Evolutionary conservation across 768 basidiomycete species (phyloP).

Genomic region (Coprinopsis sp.): DNA sequence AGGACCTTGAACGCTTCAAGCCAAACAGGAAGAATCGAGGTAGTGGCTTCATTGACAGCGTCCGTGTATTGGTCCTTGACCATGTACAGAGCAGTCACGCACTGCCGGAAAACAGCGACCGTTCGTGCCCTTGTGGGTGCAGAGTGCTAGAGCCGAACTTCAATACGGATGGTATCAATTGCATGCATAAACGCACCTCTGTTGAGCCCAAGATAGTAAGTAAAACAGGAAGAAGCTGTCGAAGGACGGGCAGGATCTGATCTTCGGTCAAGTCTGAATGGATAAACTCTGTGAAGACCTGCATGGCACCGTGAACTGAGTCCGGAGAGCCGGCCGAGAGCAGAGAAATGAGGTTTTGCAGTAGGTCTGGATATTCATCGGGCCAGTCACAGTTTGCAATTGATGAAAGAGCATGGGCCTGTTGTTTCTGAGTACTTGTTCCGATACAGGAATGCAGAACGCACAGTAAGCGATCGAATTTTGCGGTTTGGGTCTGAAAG

Average conservation of each 20-base stretch:
- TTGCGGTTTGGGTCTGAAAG: constrained; percentile 83
- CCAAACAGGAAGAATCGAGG: constrained; percentile 83
- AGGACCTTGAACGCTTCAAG: constrained; percentile 84
- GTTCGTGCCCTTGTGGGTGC: constrained; percentile 81
- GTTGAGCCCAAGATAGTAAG: constrained; percentile 72
- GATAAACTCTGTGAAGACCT: constrained; percentile 92
- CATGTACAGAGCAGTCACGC: constrained; percentile 86
- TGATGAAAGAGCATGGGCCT: constrained; percentile 86
- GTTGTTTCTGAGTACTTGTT: constrained; percentile 1
- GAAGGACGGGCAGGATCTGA: constrained; percentile 89
- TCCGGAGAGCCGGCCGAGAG: constrained; percentile 68
- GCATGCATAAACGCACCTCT: constrained; percentile 44
- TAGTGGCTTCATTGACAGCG: constrained; percentile 77
- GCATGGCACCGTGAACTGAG: constrained; percentile 93
- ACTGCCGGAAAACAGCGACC: constrained; percentile 86
- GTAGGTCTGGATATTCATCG: constrained; percentile 90
- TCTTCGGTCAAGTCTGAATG: constrained; percentile 91
- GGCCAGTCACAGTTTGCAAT: constrained; percentile 95
- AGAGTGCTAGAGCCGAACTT: constrained; percentile 52
- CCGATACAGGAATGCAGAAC: constrained; percentile 22
- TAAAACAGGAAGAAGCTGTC: constrained; percentile 82
- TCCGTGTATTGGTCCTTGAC: constrained; percentile 91
- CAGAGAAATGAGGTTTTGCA: constrained; percentile 67
- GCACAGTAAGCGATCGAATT: constrained; percentile 78
- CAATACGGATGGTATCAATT: constrained; percentile 7